A percentile compares a stretch with the other conserved stretches of the same genome.
These are phyloP conservation scores for Kwoniella dendrophila DNA, from an alignment of 768 basidiomycete genomes.

Conservation along the genomic window DNA sequence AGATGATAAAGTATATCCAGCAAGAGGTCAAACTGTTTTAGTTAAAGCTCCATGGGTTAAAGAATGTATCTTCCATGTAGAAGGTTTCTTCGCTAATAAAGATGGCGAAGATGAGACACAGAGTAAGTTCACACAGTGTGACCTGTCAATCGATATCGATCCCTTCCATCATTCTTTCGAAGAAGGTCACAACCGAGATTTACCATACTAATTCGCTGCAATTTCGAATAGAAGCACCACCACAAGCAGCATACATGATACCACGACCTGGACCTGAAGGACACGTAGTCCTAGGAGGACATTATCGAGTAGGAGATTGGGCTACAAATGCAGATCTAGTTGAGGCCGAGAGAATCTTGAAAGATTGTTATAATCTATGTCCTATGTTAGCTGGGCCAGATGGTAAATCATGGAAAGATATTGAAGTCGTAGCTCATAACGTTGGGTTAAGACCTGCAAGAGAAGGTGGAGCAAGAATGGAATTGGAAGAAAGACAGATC, in stretches of 20 bases:
- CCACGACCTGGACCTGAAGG: slow-evolving; percentile 62
- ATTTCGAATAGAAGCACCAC: slow-evolving; percentile 10
- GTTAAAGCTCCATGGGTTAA: slow-evolving; percentile 69
- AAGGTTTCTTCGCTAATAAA: slow-evolving; percentile 24
- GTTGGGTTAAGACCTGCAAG: slow-evolving; percentile 66
- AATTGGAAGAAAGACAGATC: slow-evolving; percentile 58
- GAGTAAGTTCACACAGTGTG: not conserved
- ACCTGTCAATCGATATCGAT: not conserved
- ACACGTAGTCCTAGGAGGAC: slow-evolving; percentile 64
- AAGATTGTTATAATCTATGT: slow-evolving; percentile 56
- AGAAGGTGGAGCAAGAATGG: slow-evolving; percentile 64
- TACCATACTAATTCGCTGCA: not conserved
- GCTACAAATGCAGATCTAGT: slow-evolving; percentile 62
- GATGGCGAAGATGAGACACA: slow-evolving; percentile 2
- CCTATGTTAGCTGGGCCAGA: slow-evolving; percentile 57
- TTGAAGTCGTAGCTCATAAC: slow-evolving; percentile 62
- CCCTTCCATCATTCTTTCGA: not conserved
- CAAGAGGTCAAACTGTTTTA: slow-evolving; percentile 81
- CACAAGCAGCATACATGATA: slow-evolving; percentile 64
- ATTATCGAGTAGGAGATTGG: slow-evolving; percentile 59
- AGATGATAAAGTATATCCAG: slow-evolving; percentile 71
- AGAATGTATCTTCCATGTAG: slow-evolving; percentile 51
- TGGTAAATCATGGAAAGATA: slow-evolving; percentile 53
- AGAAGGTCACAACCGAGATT: not conserved
- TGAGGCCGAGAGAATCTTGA: slow-evolving; percentile 60